Conservation (phyloP, 1,139 yeast genomes). For the Taphrina deformans region DNA sequence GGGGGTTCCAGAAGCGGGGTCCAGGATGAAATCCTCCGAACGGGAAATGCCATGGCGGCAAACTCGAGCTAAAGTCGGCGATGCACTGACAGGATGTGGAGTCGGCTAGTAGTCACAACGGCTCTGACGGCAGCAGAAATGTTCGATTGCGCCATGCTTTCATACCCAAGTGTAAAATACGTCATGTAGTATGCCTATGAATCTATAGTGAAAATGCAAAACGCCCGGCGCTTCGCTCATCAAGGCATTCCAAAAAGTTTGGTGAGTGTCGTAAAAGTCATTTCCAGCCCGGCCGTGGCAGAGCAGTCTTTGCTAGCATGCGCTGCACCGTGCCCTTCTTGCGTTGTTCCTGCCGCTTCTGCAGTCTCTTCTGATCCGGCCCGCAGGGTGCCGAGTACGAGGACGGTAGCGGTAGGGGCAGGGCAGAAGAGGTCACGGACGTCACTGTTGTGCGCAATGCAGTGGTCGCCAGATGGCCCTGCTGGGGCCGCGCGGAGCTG, state of each 20-base stretch:
- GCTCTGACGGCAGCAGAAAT: too few species aligned
- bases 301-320: neutral
- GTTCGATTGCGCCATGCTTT: neutral
- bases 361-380: neutral
- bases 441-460: neutral
- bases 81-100: too few species aligned
- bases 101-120: too few species aligned
- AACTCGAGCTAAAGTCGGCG: too few species aligned
- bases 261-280: neutral
- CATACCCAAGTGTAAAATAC: too few species aligned
- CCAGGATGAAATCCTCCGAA: neutral
- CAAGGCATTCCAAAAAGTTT: neutral
- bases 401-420: neutral
- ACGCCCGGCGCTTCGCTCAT: neutral
- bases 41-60: neutral
- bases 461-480: too few species aligned
- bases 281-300: conserved; percentile 4
- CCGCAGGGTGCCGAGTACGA: neutral
- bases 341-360: conserved; percentile 4
- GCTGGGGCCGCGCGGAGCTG: too few species aligned
- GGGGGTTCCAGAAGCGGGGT: neutral
- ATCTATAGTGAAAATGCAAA: neutral
- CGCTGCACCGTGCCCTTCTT: conserved; percentile 7
- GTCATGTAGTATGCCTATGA: too few species aligned
- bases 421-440: neutral